These are phyloP conservation scores for Ramularia collo-cygni DNA, from an alignment of 2,329 filamentous ascomycete genomes.

Conservation along the genomic window DNA sequence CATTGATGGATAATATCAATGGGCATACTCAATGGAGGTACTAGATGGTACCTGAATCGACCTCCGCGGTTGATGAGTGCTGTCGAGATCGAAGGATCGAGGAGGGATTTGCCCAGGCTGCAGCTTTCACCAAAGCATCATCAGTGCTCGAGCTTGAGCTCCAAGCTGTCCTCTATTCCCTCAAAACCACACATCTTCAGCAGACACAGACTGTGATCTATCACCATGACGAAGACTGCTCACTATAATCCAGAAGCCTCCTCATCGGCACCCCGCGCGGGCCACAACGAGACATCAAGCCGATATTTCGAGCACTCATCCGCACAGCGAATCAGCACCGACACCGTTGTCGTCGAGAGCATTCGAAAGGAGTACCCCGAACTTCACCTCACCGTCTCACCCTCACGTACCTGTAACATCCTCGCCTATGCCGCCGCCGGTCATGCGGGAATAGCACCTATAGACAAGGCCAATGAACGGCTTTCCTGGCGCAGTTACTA, in stretches of 20 bases:
- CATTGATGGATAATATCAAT: no score
- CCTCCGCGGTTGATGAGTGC: no score
- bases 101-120: no score
- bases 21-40: no score
- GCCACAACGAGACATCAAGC: slow-evolving; percentile 32
- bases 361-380: slow-evolving; percentile 40
- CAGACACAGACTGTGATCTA: no score
- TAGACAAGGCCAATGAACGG: slow-evolving; percentile 36
- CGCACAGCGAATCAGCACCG: slow-evolving; percentile 38
- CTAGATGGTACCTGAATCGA: no score
- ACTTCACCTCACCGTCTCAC: slow-evolving; percentile 38
- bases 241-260: background rate
- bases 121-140: no score
- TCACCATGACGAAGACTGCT: background rate
- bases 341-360: slow-evolving; percentile 38
- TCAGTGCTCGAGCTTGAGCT: slow-evolving; percentile 1
- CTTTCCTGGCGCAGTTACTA: slow-evolving; percentile 35
- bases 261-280: slow-evolving; percentile 4
- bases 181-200: background rate
- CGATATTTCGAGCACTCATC: slow-evolving; percentile 41
- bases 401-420: slow-evolving; percentile 31
- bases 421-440: slow-evolving; percentile 38
- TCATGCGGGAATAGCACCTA: slow-evolving; percentile 34
- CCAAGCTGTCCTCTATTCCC: background rate
- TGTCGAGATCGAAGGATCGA: no score